Evolutionary conservation across 306 rosid species (phyloP).

Genomic region (Ochetophila trinervis): DNA sequence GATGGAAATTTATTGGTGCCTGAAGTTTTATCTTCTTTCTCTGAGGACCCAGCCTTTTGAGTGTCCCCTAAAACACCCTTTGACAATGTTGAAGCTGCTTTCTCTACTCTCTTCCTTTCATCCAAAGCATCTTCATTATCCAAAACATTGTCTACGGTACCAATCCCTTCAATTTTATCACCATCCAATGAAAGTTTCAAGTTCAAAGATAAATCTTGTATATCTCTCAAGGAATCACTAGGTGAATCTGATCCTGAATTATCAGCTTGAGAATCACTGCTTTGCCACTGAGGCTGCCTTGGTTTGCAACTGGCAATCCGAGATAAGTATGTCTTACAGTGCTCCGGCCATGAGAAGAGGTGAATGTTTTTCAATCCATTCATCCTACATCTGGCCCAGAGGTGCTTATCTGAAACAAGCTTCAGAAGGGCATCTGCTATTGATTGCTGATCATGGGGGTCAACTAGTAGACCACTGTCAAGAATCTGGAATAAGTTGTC

Average conservation of each 20-base stretch:
- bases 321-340: slow-evolving; percentile 50
- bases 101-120: slow-evolving; percentile 31
- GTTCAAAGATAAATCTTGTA: slow-evolving; percentile 51
- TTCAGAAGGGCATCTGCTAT: slow-evolving; percentile 61
- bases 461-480: slow-evolving; percentile 51
- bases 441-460: slow-evolving; percentile 55
- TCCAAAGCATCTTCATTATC: slow-evolving; percentile 35
- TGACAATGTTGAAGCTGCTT: slow-evolving; percentile 31
- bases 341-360: slow-evolving; percentile 61
- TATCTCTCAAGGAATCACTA: slow-evolving; percentile 53
- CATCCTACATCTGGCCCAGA: slow-evolving; percentile 59
- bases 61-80: slow-evolving; percentile 21
- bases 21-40: slow-evolving; percentile 25
- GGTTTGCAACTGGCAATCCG: slow-evolving; percentile 49
- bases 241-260: slow-evolving; percentile 40
- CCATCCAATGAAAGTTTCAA: slow-evolving; percentile 50
- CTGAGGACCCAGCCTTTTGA: slow-evolving; percentile 25
- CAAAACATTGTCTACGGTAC: slow-evolving; percentile 28
- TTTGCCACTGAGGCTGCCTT: slow-evolving; percentile 58
- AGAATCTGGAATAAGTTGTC: slow-evolving; percentile 32
- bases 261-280: slow-evolving; percentile 30
- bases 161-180: slow-evolving; percentile 32
- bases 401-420: slow-evolving; percentile 62
- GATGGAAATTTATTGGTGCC: slow-evolving; percentile 28
- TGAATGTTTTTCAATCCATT: slow-evolving; percentile 58